These are phyloP conservation scores for Fusarium sp. DNA, from an alignment of 2,329 filamentous ascomycete species.

Conservation along the genomic window DNA sequence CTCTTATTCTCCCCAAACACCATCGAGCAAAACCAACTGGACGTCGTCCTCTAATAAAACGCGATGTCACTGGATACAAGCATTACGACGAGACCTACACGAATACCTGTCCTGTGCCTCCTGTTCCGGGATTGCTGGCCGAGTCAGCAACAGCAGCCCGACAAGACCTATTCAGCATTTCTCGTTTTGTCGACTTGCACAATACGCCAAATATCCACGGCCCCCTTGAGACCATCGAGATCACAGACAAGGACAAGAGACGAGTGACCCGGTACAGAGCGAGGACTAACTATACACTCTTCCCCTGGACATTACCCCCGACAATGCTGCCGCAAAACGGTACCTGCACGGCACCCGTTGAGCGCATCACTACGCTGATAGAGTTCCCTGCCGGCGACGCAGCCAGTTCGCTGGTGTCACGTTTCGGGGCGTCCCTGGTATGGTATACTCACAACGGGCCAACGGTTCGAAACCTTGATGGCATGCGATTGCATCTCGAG, in stretches of 20 bases:
- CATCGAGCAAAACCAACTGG: constrained; percentile 26
- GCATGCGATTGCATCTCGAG: constrained; percentile 74
- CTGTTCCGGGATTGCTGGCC: constrained; percentile 70
- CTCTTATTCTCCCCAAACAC: constrained; percentile 78
- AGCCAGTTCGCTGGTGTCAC: constrained; percentile 46
- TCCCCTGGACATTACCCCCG: constrained; percentile 90
- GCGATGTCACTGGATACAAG: constrained; percentile 40
- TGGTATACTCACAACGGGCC: constrained; percentile 53
- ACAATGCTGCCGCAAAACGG: constrained; percentile 80
- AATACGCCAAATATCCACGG: constrained; percentile 74
- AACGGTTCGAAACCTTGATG: constrained; percentile 63
- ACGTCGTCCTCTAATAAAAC: constrained; percentile 13
- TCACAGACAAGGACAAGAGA: constrained; percentile 60
- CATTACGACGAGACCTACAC: constrained; percentile 60
- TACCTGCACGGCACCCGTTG: constrained; percentile 77
- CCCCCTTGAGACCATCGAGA: constrained; percentile 49
- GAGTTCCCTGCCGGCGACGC: constrained; percentile 66
- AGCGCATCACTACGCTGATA: constrained; percentile 75
- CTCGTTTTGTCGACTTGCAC: constrained; percentile 84
- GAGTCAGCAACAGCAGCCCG: constrained; percentile 84
- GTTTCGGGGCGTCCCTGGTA: constrained; percentile 47
- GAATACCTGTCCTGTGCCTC: constrained; percentile 74
- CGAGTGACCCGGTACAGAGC: constrained; percentile 56
- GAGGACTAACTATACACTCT: constrained; percentile 83
- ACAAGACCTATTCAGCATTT: constrained; percentile 87